Evolutionary conservation across 1,139 yeast genomes (phyloP).

Genomic region (Taphrina populina): DNA sequence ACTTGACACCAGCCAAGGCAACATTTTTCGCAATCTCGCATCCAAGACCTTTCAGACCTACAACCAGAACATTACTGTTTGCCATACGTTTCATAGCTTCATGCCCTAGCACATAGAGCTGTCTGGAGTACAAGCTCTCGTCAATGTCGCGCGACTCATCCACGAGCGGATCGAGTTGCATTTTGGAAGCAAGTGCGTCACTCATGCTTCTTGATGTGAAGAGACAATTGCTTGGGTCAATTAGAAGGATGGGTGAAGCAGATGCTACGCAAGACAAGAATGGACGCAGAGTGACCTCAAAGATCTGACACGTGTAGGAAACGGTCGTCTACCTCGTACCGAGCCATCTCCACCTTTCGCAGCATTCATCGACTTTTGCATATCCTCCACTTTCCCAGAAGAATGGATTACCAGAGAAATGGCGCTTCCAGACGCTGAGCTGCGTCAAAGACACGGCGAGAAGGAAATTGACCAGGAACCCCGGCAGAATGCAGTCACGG

Average conservation of each 20-base stretch:
- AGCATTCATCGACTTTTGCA: too few relatives aligned
- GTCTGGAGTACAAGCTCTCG: slow-evolving; percentile 93
- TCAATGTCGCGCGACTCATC: slow-evolving; percentile 55
- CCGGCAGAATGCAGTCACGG: not conserved
- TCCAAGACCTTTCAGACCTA: slow-evolving; percentile 90
- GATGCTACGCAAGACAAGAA: too few relatives aligned
- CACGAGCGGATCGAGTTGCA: slow-evolving; percentile 39
- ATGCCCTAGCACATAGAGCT: slow-evolving; percentile 85
- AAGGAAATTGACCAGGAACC: not conserved
- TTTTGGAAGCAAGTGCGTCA: slow-evolving; percentile 34
- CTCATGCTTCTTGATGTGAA: slow-evolving; percentile 18
- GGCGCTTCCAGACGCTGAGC: slow-evolving; percentile 8
- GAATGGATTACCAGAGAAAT: too few relatives aligned
- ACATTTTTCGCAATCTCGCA: slow-evolving; percentile 90
- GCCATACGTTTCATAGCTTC: slow-evolving; percentile 99
- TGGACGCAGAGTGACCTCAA: too few relatives aligned
- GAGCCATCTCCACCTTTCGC: too few relatives aligned
- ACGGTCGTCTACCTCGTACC: too few relatives aligned
- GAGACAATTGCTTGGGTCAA: too few relatives aligned
- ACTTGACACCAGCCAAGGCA: slow-evolving; percentile 95
- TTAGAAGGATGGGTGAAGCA: too few relatives aligned
- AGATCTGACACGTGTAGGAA: too few relatives aligned
- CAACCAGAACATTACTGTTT: slow-evolving; percentile 77
- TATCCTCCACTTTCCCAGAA: too few relatives aligned
- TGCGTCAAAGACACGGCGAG: not conserved